Conservation (phyloP, 1,139 yeast species). For the Diutina neorugosa region DNA sequence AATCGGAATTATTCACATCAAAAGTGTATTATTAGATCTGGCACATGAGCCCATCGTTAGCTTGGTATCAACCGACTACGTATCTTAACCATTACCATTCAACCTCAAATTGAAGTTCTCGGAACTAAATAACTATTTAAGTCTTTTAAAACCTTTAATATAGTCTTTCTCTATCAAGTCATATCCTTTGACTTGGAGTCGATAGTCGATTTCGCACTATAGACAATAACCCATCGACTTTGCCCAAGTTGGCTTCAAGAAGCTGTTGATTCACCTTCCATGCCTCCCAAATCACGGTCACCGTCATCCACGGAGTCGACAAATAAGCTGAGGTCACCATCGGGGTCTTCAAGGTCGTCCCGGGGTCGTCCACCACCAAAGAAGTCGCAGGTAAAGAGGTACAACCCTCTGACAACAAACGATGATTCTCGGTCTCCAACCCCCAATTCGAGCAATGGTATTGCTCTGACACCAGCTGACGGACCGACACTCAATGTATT, state of each 20-base stretch:
- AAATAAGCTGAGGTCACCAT: background rate
- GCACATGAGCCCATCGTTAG: background rate
- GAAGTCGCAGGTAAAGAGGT: background rate
- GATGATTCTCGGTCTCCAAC: background rate
- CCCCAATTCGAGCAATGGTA: no score
- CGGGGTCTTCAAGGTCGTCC: background rate
- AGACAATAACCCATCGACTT: no score
- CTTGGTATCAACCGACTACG: no score
- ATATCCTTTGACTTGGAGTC: no score
- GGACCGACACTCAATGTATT: no score
- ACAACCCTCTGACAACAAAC: background rate
- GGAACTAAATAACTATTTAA: no score
- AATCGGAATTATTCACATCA: constrained; percentile 85
- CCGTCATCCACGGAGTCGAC: background rate
- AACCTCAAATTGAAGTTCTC: no score
- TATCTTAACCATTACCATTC: no score
- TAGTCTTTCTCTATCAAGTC: no score
- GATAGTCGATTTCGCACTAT: no score
- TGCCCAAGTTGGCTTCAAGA: background rate
- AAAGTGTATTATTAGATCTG: constrained; percentile 35
- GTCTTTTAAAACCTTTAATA: no score
- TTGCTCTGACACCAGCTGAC: no score
- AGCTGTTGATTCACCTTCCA: background rate
- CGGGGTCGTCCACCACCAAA: background rate
- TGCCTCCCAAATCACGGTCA: background rate